Evolutionary conservation across 768 basidiomycete species (phyloP).

Genomic region (Rhodocollybia butyracea): DNA sequence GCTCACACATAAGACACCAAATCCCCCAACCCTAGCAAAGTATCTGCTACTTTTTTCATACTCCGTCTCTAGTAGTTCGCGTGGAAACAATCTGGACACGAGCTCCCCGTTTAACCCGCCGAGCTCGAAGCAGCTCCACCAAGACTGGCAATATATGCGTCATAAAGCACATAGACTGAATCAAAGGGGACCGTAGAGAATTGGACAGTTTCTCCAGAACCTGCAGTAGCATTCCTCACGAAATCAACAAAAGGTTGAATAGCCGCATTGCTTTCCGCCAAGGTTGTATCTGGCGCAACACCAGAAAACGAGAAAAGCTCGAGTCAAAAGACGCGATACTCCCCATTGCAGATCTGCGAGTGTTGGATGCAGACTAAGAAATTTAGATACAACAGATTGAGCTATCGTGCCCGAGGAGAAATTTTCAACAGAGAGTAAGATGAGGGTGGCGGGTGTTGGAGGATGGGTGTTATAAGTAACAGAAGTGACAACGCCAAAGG

Average conservation of each 20-base stretch:
- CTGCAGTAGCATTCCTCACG: conserved; percentile 18
- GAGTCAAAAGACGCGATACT: conserved; percentile 24
- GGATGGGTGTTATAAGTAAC: conserved; percentile 45
- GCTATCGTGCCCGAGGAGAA: conserved; percentile 26
- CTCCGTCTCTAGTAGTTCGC: conserved; percentile 20
- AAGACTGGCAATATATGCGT: neutral
- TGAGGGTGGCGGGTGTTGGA: conserved; percentile 26
- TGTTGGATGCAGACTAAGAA: conserved; percentile 28
- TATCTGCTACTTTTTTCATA: conserved; percentile 22
- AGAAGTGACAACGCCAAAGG: conserved; percentile 44
- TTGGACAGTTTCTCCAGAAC: conserved; percentile 16
- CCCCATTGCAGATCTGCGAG: conserved; percentile 45
- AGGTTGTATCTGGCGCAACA: conserved; percentile 32
- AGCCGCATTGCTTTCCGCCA: conserved; percentile 29
- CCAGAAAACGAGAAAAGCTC: conserved; percentile 19
- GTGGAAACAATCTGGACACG: conserved; percentile 30
- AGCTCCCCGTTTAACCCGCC: conserved; percentile 21
- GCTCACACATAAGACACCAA: conserved; percentile 12
- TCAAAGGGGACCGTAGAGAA: conserved; percentile 16
- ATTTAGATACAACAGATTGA: conserved; percentile 28
- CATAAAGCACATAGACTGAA: conserved; percentile 24
- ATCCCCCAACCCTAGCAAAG: conserved; percentile 10
- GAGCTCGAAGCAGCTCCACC: conserved; percentile 9
- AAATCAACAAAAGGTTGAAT: conserved; percentile 30
- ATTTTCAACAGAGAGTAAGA: conserved; percentile 24